Base-by-base conservation (phyloP, 2,329 filamentous ascomycete genomes). In the Penicillium sclerotiorum region DNA sequence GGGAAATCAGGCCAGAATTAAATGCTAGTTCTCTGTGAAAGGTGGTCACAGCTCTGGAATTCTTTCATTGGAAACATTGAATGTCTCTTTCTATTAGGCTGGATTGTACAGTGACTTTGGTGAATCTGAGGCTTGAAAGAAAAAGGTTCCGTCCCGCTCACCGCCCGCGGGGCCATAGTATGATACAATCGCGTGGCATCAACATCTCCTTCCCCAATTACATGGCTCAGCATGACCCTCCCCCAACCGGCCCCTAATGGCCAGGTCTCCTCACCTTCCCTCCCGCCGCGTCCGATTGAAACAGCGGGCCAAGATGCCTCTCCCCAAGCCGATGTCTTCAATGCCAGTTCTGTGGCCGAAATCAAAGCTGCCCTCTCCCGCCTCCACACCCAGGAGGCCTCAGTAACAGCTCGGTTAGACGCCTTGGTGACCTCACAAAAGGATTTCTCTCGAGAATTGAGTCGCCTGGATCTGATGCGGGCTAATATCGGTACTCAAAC, bases 401-500 rank as follows among this genome's bases (percentile, higher is more conserved):
- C 80, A 47, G 84, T 96, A 56, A 90, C 87, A 1, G 79, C 80
- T 47, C 87, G 85, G 38, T 84, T 97, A 37, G 84, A 93, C 70
- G 77, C 81, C 45, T 83, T 96, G 45, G 76, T 96, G 41, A 84
- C 87, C 55, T 91, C 89, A 1, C 91, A 97, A 68, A 85, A 89
- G 53, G 89, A 95, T 66, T 83, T 99, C 42, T 87, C 88, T 17
- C 88, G 91, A 58, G 90, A 96, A 64, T 80, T 99, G 43, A 86
- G 86, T 53, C 88, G 93, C 15, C 81, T 99, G 56, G 94, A 99
- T 72, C 80, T 96, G 23, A 81, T 96, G 47, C 89, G 94, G 59
- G 92, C 92, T 35, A 88, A 92, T 56, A 82, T 97, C 25, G 91
- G 91, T 50, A 84, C 90, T 5, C 94, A 97, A 67, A 89, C 88